Percentiles rank a stretch among this genome's conserved stretches.
These are phyloP conservation scores for Chrysoporthe cubensis DNA, from an alignment of 2,329 filamentous ascomycete species.

Conservation along the genomic window DNA sequence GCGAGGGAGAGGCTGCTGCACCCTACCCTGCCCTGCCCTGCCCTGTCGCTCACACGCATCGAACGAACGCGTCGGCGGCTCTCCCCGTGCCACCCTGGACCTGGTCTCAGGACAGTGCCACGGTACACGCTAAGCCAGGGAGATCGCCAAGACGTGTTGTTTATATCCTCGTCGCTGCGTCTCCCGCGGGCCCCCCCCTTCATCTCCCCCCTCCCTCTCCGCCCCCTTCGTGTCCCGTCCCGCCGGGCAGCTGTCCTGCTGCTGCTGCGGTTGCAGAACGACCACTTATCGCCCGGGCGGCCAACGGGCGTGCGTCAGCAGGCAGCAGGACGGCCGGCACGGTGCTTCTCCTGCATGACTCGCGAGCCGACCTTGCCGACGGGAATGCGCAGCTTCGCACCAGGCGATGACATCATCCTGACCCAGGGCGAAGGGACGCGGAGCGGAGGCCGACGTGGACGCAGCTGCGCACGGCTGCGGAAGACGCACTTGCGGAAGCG, in stretches of 20 bases:
- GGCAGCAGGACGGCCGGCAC: not conserved
- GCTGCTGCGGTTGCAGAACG: too few relatives aligned
- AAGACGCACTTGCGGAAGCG: not conserved
- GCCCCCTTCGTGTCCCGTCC: too few relatives aligned
- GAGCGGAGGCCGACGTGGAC: not conserved
- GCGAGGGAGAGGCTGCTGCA: too few relatives aligned
- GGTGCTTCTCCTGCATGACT: not conserved
- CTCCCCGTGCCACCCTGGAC: not conserved
- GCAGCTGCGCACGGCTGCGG: not conserved
- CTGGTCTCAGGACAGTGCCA: not conserved
- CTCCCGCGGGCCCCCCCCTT: too few relatives aligned
- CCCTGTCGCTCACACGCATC: constrained; percentile 2
- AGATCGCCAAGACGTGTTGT: not conserved
- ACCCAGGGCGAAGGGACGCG: constrained; percentile 3
- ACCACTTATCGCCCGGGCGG: too few relatives aligned
- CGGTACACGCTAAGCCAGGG: not conserved
- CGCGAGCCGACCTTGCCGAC: constrained; percentile 10
- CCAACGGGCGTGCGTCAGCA: too few relatives aligned
- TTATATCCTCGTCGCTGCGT: too few relatives aligned
- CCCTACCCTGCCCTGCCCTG: too few relatives aligned
- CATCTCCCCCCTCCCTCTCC: too few relatives aligned
- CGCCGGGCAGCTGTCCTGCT: too few relatives aligned
- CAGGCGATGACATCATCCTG: not conserved
- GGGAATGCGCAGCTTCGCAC: not conserved
- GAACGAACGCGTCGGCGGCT: not conserved